phyloP scores from a whole-genome alignment of 768 basidiomycete species.

The Serendipita sp. region DNA sequence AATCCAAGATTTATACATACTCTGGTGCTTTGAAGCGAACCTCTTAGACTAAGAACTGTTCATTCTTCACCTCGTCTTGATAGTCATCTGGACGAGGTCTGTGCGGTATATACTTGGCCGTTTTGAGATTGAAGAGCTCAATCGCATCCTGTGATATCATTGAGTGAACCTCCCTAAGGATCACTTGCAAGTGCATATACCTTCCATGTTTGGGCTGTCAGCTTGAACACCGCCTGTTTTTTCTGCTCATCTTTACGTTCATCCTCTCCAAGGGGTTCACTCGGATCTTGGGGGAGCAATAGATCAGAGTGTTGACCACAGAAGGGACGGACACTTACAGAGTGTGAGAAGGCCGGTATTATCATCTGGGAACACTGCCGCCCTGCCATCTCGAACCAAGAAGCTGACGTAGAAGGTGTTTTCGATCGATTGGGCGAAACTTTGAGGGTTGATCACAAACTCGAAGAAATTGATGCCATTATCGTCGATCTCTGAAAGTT shows the following conservation, averaged over 20 bases:
- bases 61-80: background rate
- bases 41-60: background rate
- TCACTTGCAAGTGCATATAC: slow-evolving; percentile 32
- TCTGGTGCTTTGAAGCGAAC: too few relatives aligned
- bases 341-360: slow-evolving; percentile 37
- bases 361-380: slow-evolving; percentile 45
- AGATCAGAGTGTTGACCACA: slow-evolving; percentile 6
- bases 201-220: slow-evolving; percentile 82
- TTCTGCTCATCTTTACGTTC: slow-evolving; percentile 53
- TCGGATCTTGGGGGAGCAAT: slow-evolving; percentile 30
- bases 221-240: slow-evolving; percentile 78
- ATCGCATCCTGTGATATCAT: slow-evolving; percentile 55
- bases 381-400: slow-evolving; percentile 72
- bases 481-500: slow-evolving; percentile 35
- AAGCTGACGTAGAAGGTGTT: slow-evolving; percentile 94
- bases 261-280: slow-evolving; percentile 46
- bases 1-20: too few relatives aligned
- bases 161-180: too few relatives aligned
- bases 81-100: background rate
- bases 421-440: slow-evolving; percentile 89
- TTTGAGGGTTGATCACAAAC: slow-evolving; percentile 77
- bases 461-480: slow-evolving; percentile 61
- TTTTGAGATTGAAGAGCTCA: slow-evolving; percentile 65
- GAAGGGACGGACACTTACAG: slow-evolving; percentile 32
- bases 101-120: slow-evolving; percentile 25